Evolutionary conservation across 1,284 basidiomycete species (phyloP), one percentile per base, ranked within the genome.

Genomic region (Leccinum variabile): DNA sequence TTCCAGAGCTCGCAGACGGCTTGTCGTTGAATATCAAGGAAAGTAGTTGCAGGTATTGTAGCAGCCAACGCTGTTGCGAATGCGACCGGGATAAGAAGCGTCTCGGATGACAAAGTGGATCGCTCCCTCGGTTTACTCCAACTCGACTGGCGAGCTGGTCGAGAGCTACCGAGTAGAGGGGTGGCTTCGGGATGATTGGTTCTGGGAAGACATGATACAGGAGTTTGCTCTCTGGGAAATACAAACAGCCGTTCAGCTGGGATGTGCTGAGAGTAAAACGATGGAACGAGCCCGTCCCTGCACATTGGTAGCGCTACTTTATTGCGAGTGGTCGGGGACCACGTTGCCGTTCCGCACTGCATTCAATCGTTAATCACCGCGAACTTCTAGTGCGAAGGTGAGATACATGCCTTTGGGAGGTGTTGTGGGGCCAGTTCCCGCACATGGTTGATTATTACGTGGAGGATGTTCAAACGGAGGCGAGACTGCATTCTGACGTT

Each of bases 81-180:
- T 10, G 66, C 68, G 4, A 75, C 69, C 0, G 76, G 75, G 30
- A 75, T 68, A n/a, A 77, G 65, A n/a, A 69, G 62, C 1, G 54
- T 63, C 25, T 63, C 61, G 11, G 67, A 60, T 7, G 70, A 62
- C 44, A 64, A 54, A 3, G 3, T 37, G 10, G 11, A 18, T 54
- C 2, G 32, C 2, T 56, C 11, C 11, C 18, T 57, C 6, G 37
- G 46, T 49, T 22, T 49, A 49, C 18, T 49, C 46, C 46, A 49
- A 49, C 18, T 49, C 46, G 46, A 22, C 46, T 22, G 59, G 30
- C 49, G n/a, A 44, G 59, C 28, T 37, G n/a, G 14, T 30, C 6
- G 57, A 54, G 60, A 22, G 54, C 57, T 62, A 41, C 3, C 41
- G 30, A 73, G 68, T 6, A 70, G 41, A 22, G n/a, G 28, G n/a